Percentiles rank a stretch among this genome's conserved stretches.
These are phyloP conservation scores for Fusarium sterilihyphosum DNA, from an alignment of 2,329 filamentous ascomycete species.

Conservation along the genomic window DNA sequence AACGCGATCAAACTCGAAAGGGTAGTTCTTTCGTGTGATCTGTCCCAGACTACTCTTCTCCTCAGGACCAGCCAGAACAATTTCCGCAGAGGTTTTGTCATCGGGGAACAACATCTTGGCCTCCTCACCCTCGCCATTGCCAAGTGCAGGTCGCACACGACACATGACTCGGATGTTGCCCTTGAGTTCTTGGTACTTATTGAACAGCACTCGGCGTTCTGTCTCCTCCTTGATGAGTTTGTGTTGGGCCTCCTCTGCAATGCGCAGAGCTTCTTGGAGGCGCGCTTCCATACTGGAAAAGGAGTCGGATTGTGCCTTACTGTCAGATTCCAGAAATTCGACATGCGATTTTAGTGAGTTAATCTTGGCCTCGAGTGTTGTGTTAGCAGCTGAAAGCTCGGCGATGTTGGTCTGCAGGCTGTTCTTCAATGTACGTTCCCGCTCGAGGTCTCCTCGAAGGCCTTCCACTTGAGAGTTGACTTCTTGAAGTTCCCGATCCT, in stretches of 20 bases:
- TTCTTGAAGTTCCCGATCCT: slow-evolving; percentile 65
- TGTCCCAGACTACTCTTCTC: slow-evolving; percentile 83
- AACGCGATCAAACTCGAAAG: slow-evolving; percentile 93
- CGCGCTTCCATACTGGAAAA: slow-evolving; percentile 84
- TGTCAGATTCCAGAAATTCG: slow-evolving; percentile 89
- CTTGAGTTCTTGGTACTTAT: slow-evolving; percentile 97
- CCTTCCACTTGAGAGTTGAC: slow-evolving; percentile 56
- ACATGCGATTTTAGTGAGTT: slow-evolving; percentile 83
- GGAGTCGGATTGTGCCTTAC: slow-evolving; percentile 86
- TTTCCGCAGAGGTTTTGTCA: slow-evolving; percentile 85
- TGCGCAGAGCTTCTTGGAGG: slow-evolving; percentile 79
- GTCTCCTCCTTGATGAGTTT: slow-evolving; percentile 94
- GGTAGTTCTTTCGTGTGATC: slow-evolving; percentile 79
- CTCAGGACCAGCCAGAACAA: slow-evolving; percentile 83
- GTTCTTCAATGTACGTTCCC: slow-evolving; percentile 71
- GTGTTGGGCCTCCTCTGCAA: slow-evolving; percentile 76
- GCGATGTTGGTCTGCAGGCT: slow-evolving; percentile 62
- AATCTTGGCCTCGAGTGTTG: slow-evolving; percentile 77
- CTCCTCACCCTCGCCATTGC: slow-evolving; percentile 66
- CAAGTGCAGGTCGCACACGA: slow-evolving; percentile 82
- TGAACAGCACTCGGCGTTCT: slow-evolving; percentile 89
- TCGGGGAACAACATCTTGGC: slow-evolving; percentile 85
- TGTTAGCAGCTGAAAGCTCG: slow-evolving; percentile 68
- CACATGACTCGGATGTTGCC: slow-evolving; percentile 99
- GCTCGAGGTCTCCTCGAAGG: slow-evolving; percentile 62